Base-by-base conservation (phyloP, 1,139 yeast species). In the Kluyveromyces sp. region DNA sequence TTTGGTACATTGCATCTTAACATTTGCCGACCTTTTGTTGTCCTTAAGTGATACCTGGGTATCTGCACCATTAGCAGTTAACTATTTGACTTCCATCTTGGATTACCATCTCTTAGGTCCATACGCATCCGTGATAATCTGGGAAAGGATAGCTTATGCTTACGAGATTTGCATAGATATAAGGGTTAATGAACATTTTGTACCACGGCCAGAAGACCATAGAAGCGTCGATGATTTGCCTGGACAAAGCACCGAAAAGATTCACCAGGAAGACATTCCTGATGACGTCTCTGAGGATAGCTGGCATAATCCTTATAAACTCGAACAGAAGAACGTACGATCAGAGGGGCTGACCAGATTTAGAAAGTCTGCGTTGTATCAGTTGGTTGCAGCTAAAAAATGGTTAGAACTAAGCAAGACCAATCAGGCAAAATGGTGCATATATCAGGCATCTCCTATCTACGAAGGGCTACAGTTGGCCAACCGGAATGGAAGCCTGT, bases 311-410 rank as follows among this genome's bases (percentile, higher is more conserved):
- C 29, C 37, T 13, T 8, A 42, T 19, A 42, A 42, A 20, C 28
- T 42, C 13, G n/a, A 28, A 16, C 13, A 9, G 8, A 26, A n/a
- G 11, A 19, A 28, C 15, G 7, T 38, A 19, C 34, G 40, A 20
- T 39, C 36, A 11, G 39, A 38, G 29, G 88, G 87, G 0, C 58
- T 77, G 33, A 74, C 83, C 1, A 69, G 94, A 45, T 65, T 65
- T 43, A 72, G 96, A 45, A 87, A 86, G 57, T 79, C 92, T 1
- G 78, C 87, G 0, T 70, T 89, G 29, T 89, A 96, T 89, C 74
- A 76, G 54, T 63, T 88, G 16, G 63, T 89, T 20, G 81, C 96
- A 0, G 83, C 89, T 3, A 77, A 77, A 46, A 86, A 83, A 56
- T 82, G 95, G 88, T 67, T 68, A 2, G 62, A 58, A 46, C 61